Evolutionary conservation across 2,329 filamentous ascomycete genomes (phyloP).

Genomic region (Thelonectria rubi): DNA sequence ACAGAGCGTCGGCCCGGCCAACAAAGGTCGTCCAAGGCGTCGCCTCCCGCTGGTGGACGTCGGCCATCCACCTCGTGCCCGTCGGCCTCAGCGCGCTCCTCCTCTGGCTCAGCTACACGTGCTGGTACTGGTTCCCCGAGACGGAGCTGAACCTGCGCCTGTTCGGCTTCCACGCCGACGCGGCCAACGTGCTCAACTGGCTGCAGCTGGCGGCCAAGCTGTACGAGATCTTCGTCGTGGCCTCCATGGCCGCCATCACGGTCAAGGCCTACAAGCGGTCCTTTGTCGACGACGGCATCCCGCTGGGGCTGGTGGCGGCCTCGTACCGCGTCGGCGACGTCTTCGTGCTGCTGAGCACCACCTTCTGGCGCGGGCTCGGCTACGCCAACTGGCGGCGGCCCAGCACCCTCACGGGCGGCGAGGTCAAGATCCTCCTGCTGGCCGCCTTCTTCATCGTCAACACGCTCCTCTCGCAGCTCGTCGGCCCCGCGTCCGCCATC

Average conservation of each 20-base stretch:
- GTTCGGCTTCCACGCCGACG: background rate
- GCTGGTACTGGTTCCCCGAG: conserved; percentile 5
- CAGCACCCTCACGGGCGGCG: background rate
- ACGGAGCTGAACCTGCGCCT: background rate
- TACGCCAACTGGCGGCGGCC: background rate
- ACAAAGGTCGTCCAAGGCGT: background rate
- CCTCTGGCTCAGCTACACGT: background rate
- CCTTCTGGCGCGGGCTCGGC: conserved; percentile 1
- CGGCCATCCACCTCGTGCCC: conserved; percentile 4
- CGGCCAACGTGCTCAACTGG: conserved; percentile 5
- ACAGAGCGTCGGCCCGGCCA: background rate
- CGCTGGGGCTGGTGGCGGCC: background rate
- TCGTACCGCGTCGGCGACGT: background rate
- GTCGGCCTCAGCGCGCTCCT: background rate
- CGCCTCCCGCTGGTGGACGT: background rate
- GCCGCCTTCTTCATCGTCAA: background rate
- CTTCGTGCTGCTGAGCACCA: background rate
- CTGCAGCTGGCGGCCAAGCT: background rate
- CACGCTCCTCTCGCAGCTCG: conserved; percentile 2
- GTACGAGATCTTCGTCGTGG: conserved; percentile 1
- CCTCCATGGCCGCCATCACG: background rate
- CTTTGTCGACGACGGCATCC: background rate
- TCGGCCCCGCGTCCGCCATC: conserved; percentile 17
- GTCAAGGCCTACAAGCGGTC: conserved; percentile 1
- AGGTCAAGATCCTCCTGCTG: background rate